Evolutionary conservation across 1,284 basidiomycete genomes (phyloP).

Genomic region (Austropuccinia psidii): DNA sequence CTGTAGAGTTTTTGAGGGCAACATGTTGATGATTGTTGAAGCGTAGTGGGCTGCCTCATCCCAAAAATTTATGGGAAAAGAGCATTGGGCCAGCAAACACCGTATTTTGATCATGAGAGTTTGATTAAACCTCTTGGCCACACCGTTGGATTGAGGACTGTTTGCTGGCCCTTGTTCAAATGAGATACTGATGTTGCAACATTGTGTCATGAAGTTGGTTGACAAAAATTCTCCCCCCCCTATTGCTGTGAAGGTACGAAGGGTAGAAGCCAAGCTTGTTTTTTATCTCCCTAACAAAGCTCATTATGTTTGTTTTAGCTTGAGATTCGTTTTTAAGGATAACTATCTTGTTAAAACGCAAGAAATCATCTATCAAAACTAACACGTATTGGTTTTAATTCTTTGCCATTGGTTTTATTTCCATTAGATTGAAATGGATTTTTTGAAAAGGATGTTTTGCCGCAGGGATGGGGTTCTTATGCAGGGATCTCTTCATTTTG

Average conservation of each 20-base stretch:
- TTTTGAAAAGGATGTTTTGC: not conserved
- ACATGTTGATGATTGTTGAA: not conserved
- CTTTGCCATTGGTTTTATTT: not conserved
- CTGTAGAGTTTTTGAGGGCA: not conserved
- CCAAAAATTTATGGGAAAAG: not conserved
- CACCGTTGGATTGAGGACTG: not conserved
- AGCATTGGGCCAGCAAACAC: not conserved
- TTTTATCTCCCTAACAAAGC: not conserved
- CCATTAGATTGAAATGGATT: not conserved
- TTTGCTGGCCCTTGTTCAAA: conserved; percentile 2
- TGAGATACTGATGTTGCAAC: not conserved
- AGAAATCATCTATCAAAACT: conserved; percentile 12
- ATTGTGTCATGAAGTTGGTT: not conserved
- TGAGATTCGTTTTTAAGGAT: not conserved
- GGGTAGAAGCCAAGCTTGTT: not conserved
- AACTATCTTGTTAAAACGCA: not conserved
- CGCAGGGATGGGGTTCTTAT: too few species aligned
- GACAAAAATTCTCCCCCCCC: not conserved
- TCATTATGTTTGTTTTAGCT: not conserved
- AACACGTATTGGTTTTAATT: not conserved
- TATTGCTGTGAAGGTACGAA: not conserved
- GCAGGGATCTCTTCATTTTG: not conserved
- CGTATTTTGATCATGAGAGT: not conserved
- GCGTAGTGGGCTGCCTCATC: not conserved
- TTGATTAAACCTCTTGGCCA: conserved; percentile 11